A percentile compares a stretch with the other conserved stretches of the same genome.
phyloP scores from a whole-genome alignment of 257 asterid genomes.

The Craterostigma plantagineum region DNA sequence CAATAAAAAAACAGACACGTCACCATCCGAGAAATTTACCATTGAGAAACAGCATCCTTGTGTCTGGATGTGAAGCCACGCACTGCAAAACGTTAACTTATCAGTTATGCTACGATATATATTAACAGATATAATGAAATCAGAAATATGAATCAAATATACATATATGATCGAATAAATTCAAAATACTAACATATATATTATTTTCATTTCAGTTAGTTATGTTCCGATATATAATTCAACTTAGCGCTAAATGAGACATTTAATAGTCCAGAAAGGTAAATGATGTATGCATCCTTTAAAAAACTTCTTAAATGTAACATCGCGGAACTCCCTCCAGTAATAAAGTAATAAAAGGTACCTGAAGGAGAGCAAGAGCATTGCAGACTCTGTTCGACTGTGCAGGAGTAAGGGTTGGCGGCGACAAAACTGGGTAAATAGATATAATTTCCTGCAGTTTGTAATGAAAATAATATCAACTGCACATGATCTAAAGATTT shows the following conservation, averaged over 20 bases:
- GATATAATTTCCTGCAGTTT: conserved; percentile 78
- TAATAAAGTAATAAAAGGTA: conserved; percentile 4
- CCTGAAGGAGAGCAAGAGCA: conserved; percentile 99
- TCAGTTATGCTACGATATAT: not conserved
- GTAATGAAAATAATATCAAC: not conserved
- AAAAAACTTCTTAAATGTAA: no score
- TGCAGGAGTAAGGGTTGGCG: conserved; percentile 83
- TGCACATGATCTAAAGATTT: no score
- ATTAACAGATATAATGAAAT: not conserved
- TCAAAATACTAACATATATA: no score
- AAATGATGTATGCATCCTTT: no score
- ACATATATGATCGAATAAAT: no score
- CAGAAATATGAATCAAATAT: no score
- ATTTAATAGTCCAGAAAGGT: no score
- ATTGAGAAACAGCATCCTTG: conserved; percentile 76
- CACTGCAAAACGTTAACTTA: conserved; percentile 37
- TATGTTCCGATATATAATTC: no score
- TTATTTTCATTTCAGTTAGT: no score
- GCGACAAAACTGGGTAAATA: conserved; percentile 88
- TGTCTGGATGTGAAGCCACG: conserved; percentile 90
- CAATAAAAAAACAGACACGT: not conserved
- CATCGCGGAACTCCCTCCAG: no score
- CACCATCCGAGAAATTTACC: conserved; percentile 24
- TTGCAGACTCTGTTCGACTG: conserved; percentile 95
- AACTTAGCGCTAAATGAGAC: no score